Evolutionary conservation across 768 basidiomycete species (phyloP).

Genomic region (Xerocomellus chrysenteron): DNA sequence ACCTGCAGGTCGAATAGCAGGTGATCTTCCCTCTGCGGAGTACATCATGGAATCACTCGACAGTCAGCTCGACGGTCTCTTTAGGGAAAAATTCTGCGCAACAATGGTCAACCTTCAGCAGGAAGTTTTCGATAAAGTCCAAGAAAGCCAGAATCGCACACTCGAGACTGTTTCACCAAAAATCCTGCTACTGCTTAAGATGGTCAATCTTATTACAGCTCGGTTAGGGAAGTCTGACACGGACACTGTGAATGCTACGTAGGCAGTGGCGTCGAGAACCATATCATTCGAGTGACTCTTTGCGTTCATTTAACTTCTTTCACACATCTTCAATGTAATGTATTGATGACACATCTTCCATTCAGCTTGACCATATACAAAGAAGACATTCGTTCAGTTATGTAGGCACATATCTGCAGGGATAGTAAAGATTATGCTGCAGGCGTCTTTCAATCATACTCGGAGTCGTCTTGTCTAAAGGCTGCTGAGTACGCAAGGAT

Average conservation of each 20-base stretch:
- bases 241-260: conserved; percentile 5
- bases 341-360: neutral
- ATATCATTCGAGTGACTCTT: neutral
- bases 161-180: conserved; percentile 27
- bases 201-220: conserved; percentile 32
- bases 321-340: neutral
- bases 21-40: conserved; percentile 26
- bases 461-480: conserved; percentile 80
- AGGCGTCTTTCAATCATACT: conserved; percentile 54
- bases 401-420: conserved; percentile 18
- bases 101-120: conserved; percentile 21
- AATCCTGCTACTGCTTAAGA: conserved; percentile 25
- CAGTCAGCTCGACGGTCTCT: conserved; percentile 23
- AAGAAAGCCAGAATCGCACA: conserved; percentile 22
- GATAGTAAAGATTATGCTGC: neutral
- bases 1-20: conserved; percentile 8
- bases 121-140: conserved; percentile 24
- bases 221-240: conserved; percentile 24
- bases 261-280: neutral
- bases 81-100: conserved; percentile 24
- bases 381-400: conserved; percentile 9
- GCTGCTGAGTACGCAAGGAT: conserved; percentile 85
- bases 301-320: neutral
- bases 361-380: conserved; percentile 3
- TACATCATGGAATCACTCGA: conserved; percentile 31